Percentiles rank a stretch among this genome's conserved stretches.
Conservation (phyloP, 768 basidiomycete species). For the Lentinula guzmanii region DNA sequence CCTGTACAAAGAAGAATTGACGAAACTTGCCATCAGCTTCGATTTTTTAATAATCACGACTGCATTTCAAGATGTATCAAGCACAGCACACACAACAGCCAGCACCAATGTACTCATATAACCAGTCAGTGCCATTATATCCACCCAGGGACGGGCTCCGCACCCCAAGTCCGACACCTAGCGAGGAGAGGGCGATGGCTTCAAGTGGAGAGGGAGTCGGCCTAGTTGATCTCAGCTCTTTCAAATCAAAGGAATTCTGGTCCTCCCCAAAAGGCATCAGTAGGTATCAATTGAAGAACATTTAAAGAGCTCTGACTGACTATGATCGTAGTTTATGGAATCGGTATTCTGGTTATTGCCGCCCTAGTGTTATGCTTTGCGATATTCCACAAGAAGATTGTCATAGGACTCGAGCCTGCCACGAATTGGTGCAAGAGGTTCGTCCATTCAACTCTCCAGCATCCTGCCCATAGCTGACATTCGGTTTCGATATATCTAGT, state of each 20-base stretch:
- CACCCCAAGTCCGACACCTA: conserved; percentile 33
- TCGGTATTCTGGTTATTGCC: conserved; percentile 22
- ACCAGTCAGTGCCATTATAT: neutral
- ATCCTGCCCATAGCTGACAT: neutral
- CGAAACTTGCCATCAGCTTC: neutral
- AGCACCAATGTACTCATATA: neutral
- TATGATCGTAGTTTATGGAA: conserved; percentile 14
- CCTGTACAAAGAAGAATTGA: neutral
- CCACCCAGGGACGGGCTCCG: conserved; percentile 7
- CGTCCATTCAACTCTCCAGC: conserved; percentile 14
- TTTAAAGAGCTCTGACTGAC: neutral
- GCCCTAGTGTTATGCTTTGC: conserved; percentile 29
- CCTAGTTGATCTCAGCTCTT: neutral
- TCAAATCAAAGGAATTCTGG: neutral
- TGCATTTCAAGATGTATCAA: neutral
- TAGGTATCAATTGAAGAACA: neutral
- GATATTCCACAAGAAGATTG: conserved; percentile 41
- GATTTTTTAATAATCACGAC: no score
- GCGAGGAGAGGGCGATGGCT: conserved; percentile 22
- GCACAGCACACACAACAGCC: neutral
- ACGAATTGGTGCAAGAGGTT: conserved; percentile 43
- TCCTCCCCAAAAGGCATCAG: neutral
- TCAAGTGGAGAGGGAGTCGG: neutral
- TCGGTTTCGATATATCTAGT: conserved; percentile 14
- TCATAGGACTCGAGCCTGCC: conserved; percentile 39